These are phyloP conservation scores for Cymbopogon flexuosus DNA, from an alignment of 202 grass and related monocot genomes.

Conservation along the genomic window DNA sequence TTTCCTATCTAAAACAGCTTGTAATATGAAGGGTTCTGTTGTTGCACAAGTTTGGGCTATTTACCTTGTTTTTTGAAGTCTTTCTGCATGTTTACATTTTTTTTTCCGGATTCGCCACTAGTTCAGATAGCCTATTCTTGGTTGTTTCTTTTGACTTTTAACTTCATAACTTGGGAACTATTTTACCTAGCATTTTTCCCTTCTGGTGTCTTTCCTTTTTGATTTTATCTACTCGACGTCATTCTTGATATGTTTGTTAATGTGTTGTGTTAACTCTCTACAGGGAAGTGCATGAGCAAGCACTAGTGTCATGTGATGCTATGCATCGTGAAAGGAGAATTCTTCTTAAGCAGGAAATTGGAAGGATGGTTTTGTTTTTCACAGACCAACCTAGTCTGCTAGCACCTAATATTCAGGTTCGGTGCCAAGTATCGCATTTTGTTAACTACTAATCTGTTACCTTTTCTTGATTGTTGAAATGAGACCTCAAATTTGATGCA, in stretches of 20 bases:
- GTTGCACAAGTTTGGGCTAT: background rate
- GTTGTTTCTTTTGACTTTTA: constrained; percentile 12
- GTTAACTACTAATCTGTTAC: constrained; percentile 8
- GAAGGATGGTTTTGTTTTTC: constrained; percentile 97
- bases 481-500: background rate
- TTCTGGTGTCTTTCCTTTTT: background rate
- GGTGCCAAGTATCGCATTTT: constrained; percentile 27
- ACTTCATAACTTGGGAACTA: background rate
- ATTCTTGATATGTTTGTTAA: constrained; percentile 10
- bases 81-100: background rate
- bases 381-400: constrained; percentile 97
- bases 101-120: background rate
- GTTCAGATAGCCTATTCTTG: background rate
- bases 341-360: constrained; percentile 94
- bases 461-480: constrained; percentile 15
- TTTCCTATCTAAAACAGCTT: constrained; percentile 2
- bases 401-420: constrained; percentile 95
- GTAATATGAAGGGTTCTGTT: constrained; percentile 20
- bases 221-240: background rate
- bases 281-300: constrained; percentile 97
- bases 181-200: background rate
- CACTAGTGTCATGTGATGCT: constrained; percentile 58
- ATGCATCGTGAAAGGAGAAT: constrained; percentile 96
- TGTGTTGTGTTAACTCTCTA: constrained; percentile 18
- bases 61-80: background rate